Evolutionary conservation across 305 asterid genomes (phyloP).

Genomic region (Solanum hybrid): DNA sequence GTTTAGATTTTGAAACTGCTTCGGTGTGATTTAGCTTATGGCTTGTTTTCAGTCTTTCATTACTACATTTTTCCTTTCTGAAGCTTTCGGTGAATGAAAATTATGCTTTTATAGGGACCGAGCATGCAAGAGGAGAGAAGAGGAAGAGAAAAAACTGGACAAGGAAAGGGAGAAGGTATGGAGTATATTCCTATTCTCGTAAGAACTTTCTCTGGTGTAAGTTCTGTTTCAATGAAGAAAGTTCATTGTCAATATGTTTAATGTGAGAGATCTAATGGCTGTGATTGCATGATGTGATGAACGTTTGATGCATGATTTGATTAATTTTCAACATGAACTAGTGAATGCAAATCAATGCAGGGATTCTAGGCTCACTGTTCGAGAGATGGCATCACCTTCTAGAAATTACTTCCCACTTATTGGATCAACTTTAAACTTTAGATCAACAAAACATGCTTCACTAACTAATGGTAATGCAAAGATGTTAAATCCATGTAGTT

Average conservation of each 20-base stretch:
- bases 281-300: neutral
- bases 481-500: neutral
- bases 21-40: neutral
- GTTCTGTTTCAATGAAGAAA: neutral
- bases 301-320: neutral
- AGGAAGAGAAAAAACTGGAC: conserved; percentile 40
- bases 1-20: neutral
- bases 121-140: conserved; percentile 35
- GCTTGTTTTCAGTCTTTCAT: neutral
- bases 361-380: neutral
- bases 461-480: neutral
- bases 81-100: conserved; percentile 3
- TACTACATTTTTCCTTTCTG: conserved; percentile 3
- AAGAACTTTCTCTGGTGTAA: neutral
- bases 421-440: neutral
- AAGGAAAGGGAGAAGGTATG: conserved; percentile 63
- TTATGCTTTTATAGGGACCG: conserved; percentile 29
- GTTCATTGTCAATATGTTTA: neutral
- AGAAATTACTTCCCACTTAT: neutral
- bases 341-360: neutral
- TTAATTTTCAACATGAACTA: neutral
- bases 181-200: neutral
- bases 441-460: neutral
- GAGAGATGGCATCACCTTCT: neutral
- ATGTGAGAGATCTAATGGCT: neutral